These are phyloP conservation scores for Canavalia gladiata DNA, from an alignment of 306 rosid genomes.

Conservation along the genomic window DNA sequence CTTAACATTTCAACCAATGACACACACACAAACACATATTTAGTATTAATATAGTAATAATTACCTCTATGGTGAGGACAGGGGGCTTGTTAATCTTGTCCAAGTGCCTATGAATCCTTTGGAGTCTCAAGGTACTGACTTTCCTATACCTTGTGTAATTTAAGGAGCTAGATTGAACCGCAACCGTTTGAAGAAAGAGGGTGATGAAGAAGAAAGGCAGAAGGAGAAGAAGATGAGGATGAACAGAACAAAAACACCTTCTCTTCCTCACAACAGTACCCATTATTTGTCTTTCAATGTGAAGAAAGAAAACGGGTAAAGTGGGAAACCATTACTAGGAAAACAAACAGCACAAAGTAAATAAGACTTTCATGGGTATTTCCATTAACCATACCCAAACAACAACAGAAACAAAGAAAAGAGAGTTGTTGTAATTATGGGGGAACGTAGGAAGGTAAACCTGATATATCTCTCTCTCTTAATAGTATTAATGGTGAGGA, in stretches of 20 bases:
- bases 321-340: conserved; percentile 52
- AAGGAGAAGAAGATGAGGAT: conserved; percentile 19
- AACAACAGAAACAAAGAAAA: conserved; percentile 32
- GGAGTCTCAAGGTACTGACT: conserved; percentile 74
- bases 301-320: conserved; percentile 44
- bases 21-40: background rate
- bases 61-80: conserved; percentile 76
- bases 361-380: conserved; percentile 51
- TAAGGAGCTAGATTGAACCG: conserved; percentile 49
- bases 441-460: conserved; percentile 11
- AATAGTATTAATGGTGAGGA: conserved; percentile 66
- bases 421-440: background rate
- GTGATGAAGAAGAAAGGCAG: conserved; percentile 43
- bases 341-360: conserved; percentile 48
- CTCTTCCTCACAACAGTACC: conserved; percentile 25
- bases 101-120: conserved; percentile 84
- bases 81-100: conserved; percentile 85
- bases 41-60: conserved; percentile 9
- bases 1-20: background rate
- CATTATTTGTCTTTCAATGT: conserved; percentile 49
- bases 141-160: conserved; percentile 65
- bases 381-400: conserved; percentile 47
- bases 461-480: conserved; percentile 38
- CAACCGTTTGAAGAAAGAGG: conserved; percentile 47
- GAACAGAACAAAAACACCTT: background rate